Evolutionary conservation across 805 yeast species (phyloP).

Genomic region (Yamadazyma sp.): DNA sequence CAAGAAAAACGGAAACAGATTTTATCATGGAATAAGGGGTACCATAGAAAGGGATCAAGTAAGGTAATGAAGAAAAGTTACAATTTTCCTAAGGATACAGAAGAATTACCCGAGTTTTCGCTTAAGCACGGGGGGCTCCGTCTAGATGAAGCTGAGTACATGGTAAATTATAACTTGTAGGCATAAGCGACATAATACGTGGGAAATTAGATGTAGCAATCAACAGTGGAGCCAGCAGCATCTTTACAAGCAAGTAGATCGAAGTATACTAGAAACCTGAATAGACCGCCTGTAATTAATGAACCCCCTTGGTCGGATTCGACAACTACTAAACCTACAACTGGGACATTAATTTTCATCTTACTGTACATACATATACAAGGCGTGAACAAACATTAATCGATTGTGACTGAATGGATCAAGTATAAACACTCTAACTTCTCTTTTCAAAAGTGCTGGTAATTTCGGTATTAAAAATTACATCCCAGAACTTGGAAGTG

Average conservation of each 20-base stretch:
- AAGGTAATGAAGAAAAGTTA: background rate
- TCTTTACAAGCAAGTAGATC: too few species aligned
- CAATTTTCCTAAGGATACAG: slow-evolving; percentile 1
- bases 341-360: background rate
- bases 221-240: too few species aligned
- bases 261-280: too few species aligned
- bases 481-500: slow-evolving; percentile 92
- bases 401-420: background rate
- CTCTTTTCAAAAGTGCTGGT: slow-evolving; percentile 49
- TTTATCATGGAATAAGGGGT: slow-evolving; percentile 15
- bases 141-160: slow-evolving; percentile 12
- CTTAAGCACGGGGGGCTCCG: slow-evolving; percentile 13
- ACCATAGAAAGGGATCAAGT: background rate
- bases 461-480: slow-evolving; percentile 80
- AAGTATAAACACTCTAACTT: slow-evolving; percentile 15
- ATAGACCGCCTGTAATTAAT: too few species aligned
- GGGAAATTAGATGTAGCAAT: too few species aligned
- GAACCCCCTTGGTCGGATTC: too few species aligned
- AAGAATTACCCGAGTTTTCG: slow-evolving; percentile 11
- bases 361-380: slow-evolving; percentile 2
- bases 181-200: too few species aligned
- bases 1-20: background rate
- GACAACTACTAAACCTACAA: too few species aligned
- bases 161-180: slow-evolving; percentile 4
- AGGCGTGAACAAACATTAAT: slow-evolving; percentile 4